Evolutionary conservation across 2,329 filamentous ascomycete genomes (phyloP), one percentile per base, ranked within the genome.

Genomic region (Aspergillus chevalieri): DNA sequence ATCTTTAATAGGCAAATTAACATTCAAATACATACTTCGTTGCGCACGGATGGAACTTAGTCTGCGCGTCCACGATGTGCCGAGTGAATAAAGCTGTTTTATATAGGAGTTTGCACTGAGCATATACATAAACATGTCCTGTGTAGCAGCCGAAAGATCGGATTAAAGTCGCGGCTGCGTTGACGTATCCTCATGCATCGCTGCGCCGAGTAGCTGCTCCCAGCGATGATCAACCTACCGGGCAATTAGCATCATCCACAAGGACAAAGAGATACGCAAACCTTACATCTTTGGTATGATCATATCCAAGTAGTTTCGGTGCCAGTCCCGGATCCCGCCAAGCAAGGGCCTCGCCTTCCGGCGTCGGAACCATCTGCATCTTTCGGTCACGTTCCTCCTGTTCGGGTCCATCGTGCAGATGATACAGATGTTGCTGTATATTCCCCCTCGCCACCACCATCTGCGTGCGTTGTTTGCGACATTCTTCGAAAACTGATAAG

Each of bases 391-490:
- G 69, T 45, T 78, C 74, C 47, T 70, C 55, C 61, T 84, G 82
- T 51, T 80, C 78, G 0, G 68, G 62, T 0, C 82, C 82, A 52
- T 85, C 81, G 4, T 77, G 74, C 2, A 85, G 65, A 53, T 85
- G 82, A 47, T 84, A 84, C 1, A 85, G 69, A 57, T 78, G 75
- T 57, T 84, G 82, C 53, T 85, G 80, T 10, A 75, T 62, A n/a
- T 80, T 83, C 0, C 82, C 82, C 2, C 81, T 66, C 9, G 77
- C 67, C 0, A 85, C 82, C 0, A 86, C 76, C 53, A 73, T 77
- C 43, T 83, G 78, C 0, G 83, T 85, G 3, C 83, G 72, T 43
- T 75, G 67, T 22, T 80, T 76, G 1, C 82, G 73, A 49, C 80
- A 82, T 5, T 70, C 66, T 60, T 86, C 79, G 53, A 85, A 86